A percentile compares a stretch with the other conserved stretches of the same genome.
Conservation (phyloP, 1,139 yeast genomes). For the Geotrichum histeridarum region DNA sequence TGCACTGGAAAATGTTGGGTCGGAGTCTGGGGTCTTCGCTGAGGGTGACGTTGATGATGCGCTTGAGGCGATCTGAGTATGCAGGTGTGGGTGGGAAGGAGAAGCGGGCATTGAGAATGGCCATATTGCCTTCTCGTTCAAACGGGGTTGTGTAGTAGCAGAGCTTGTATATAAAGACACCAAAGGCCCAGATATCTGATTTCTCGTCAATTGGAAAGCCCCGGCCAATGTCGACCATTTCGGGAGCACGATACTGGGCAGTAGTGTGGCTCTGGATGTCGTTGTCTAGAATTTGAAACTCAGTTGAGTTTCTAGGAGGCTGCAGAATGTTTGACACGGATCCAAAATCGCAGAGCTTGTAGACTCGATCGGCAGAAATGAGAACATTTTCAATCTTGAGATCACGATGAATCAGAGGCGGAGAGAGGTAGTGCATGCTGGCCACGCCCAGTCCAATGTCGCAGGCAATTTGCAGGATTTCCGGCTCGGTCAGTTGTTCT, state of each 20-base stretch:
- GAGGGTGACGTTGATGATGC: conserved; percentile 66
- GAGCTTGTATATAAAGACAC: conserved; percentile 81
- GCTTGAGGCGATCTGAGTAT: conserved; percentile 39
- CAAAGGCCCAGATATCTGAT: conserved; percentile 95
- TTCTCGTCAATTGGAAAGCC: conserved; percentile 91
- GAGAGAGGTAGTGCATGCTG: conserved; percentile 77
- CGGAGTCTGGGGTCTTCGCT: conserved; percentile 75
- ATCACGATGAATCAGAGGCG: conserved; percentile 86
- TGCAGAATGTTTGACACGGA: conserved; percentile 69
- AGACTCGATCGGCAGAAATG: conserved; percentile 65
- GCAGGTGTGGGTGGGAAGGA: conserved; percentile 48
- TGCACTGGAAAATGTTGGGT: conserved; percentile 82
- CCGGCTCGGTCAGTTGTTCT: conserved; percentile 74
- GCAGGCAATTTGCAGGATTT: conserved; percentile 74
- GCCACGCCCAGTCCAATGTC: conserved; percentile 81
- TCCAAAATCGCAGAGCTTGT: conserved; percentile 90
- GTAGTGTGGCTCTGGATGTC: conserved; percentile 90
- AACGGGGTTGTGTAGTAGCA: conserved; percentile 95
- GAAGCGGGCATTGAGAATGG: conserved; percentile 58
- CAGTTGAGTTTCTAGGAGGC: conserved; percentile 62
- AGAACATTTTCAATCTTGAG: conserved; percentile 92
- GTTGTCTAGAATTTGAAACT: conserved; percentile 63
- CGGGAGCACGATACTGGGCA: conserved; percentile 96
- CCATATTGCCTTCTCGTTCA: conserved; percentile 65
- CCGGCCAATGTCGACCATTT: conserved; percentile 84